Evolutionary conservation across 108 stramenopile species (phyloP).

Genomic region (Craspedostauros australis): DNA sequence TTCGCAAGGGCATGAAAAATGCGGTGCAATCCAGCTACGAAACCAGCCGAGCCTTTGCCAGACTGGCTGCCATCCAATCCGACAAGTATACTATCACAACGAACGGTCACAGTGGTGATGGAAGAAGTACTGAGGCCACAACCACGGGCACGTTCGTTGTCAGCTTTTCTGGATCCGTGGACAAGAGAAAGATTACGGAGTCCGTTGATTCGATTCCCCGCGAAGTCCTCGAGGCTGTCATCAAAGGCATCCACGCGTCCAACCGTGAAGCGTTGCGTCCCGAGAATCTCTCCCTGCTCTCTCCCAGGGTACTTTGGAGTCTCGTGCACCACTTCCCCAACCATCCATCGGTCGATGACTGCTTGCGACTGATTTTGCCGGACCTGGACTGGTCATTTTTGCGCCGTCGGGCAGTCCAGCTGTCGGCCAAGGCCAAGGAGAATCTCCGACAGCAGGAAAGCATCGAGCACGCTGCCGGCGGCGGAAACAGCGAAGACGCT

Average conservation of each 20-base stretch:
- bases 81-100: conserved; percentile 26
- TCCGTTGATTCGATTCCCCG: conserved; percentile 58
- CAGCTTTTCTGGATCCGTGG: conserved; percentile 61
- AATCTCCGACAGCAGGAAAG: conserved; percentile 77
- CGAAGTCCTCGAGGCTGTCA: conserved; percentile 55
- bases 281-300: conserved; percentile 58
- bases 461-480: conserved; percentile 20
- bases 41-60: conserved; percentile 54
- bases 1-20: conserved; percentile 73
- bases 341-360: conserved; percentile 31
- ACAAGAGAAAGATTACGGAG: conserved; percentile 47
- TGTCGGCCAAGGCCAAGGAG: conserved; percentile 79
- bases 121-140: background rate
- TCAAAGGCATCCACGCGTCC: conserved; percentile 47
- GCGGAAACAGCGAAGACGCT: conserved; percentile 16
- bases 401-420: conserved; percentile 57
- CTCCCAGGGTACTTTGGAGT: conserved; percentile 73
- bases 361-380: conserved; percentile 47
- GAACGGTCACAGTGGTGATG: conserved; percentile 7
- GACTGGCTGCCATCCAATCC: conserved; percentile 61
- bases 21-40: conserved; percentile 77
- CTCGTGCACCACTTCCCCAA: conserved; percentile 34
- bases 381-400: conserved; percentile 77
- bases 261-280: conserved; percentile 63
- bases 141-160: conserved; percentile 29